Conservation (phyloP, 202 grass and related monocot species). For the Sporobolus alterniflorus region DNA sequence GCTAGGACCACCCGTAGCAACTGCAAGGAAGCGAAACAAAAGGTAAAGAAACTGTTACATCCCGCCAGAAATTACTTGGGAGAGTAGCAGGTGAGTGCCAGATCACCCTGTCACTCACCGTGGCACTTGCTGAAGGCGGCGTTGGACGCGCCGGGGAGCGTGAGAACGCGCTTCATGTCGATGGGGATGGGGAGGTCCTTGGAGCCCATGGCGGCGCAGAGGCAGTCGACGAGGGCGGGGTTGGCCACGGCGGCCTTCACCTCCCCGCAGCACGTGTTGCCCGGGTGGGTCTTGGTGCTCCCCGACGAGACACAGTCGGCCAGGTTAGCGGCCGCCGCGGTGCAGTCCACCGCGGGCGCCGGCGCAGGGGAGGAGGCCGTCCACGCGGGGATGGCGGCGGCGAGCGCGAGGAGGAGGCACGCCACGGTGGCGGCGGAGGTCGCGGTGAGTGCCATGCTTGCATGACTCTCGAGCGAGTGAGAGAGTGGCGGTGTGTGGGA, state of each 20-base stretch:
- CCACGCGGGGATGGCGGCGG: neutral
- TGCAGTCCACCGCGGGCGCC: slow-evolving; percentile 42
- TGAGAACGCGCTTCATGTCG: slow-evolving; percentile 52
- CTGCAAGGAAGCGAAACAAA: slow-evolving; percentile 40
- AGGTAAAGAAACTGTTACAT: slow-evolving; percentile 10
- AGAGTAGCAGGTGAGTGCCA: too few relatives aligned
- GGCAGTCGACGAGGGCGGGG: slow-evolving; percentile 30
- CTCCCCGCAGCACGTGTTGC: slow-evolving; percentile 33
- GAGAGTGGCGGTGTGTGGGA: too few relatives aligned
- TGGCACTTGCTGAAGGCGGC: slow-evolving; percentile 49
- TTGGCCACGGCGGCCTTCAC: slow-evolving; percentile 46
- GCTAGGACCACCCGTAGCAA: neutral
- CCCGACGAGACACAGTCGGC: slow-evolving; percentile 31
- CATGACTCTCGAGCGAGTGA: too few relatives aligned
- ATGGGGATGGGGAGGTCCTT: slow-evolving; percentile 12
- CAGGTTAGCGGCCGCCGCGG: neutral
- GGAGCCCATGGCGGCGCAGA: slow-evolving; percentile 19
- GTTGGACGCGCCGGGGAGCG: slow-evolving; percentile 43
- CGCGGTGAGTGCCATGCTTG: slow-evolving; percentile 12
- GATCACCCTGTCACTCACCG: slow-evolving; percentile 42
- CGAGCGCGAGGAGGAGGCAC: slow-evolving; percentile 23
- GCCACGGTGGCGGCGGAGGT: neutral
- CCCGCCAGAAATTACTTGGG: neutral
- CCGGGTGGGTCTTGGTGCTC: slow-evolving; percentile 5
- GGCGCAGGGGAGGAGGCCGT: slow-evolving; percentile 27